Evolutionary conservation across 441 rosid species (phyloP), one percentile per base, ranked within the genome.

Genomic region (Populus hybrid): DNA sequence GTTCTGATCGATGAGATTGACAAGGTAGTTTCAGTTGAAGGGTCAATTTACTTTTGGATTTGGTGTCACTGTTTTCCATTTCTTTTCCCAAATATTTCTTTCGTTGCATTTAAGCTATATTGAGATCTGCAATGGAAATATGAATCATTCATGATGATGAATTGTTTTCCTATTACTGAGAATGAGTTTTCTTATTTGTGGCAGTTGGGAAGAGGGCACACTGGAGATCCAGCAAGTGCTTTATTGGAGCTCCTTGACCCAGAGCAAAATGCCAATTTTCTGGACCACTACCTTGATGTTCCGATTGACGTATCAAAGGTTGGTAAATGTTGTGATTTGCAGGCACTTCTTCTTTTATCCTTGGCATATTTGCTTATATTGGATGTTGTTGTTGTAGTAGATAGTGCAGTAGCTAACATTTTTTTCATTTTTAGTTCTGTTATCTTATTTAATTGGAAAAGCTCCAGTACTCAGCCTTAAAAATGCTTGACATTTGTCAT

Each of bases 161-260:
- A n/a, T 5, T 2, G 9, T 20, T 57, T 57, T 57, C 23, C 63
- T 57, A 57, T 57, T 57, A 23, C 8, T 57, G 23, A 57, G 23
- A 57, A 26, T 21, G 36, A 74, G 23, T 46, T 46, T 50, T 34
- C 11, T 34, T 73, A 61, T 61, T 79, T 69, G 69, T 84, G 79
- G 80, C 90, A 95, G 99, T 86, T 95, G 90, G 99, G 98, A 79
- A 87, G 89, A 68, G 90, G 93, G 81, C 95, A 89, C 78, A 79
- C 87, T 67, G 98, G 99, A 14, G 99, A 93, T 83, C 98, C 98
- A 50, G 98, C 98, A 21, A 93, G 98, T 79, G 99, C 99, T 26
- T 79, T 96, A 87, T 85, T 96, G 91, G 98, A 96, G 87, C 93
- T 96, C 81, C 92, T 96, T 87, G 99, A 96, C 85, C 98, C 99